Evolutionary conservation across 2,329 filamentous ascomycete species (phyloP).

Genomic region (Cladophialophora psammophila): DNA sequence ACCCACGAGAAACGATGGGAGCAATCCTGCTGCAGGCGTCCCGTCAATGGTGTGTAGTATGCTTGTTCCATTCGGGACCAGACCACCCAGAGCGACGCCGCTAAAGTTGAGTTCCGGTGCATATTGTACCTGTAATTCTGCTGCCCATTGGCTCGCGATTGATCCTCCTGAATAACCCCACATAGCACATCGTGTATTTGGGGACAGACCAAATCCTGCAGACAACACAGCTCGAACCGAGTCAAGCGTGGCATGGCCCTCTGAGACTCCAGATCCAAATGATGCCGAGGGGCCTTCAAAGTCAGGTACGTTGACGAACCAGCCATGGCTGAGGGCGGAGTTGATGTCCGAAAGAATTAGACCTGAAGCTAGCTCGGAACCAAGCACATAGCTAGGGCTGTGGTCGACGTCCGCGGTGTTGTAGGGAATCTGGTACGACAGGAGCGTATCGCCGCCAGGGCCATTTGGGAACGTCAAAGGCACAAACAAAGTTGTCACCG

Average conservation of each 20-base stretch:
- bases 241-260: constrained; percentile 56
- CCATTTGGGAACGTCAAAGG: constrained; percentile 41
- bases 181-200: constrained; percentile 49
- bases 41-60: constrained; percentile 49
- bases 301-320: constrained; percentile 59
- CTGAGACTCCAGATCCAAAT: constrained; percentile 52
- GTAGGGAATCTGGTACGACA: constrained; percentile 54
- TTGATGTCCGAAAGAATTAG: constrained; percentile 41
- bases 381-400: constrained; percentile 43
- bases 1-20: constrained; percentile 45
- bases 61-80: constrained; percentile 52
- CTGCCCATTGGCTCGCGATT: constrained; percentile 61
- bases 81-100: constrained; percentile 60
- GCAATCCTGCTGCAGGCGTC: constrained; percentile 46
- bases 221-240: constrained; percentile 52
- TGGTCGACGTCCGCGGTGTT: constrained; percentile 43
- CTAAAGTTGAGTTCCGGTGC: constrained; percentile 61
- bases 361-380: constrained; percentile 42
- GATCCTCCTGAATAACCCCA: constrained; percentile 67
- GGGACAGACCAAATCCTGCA: constrained; percentile 43
- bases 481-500: constrained; percentile 50
- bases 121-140: constrained; percentile 60
- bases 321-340: constrained; percentile 52
- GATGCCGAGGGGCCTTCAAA: constrained; percentile 54
- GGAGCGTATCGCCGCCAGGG: constrained; percentile 37